These are phyloP conservation scores for Pseudotsuga menziesii DNA, from an alignment of 75 land plant species.

Conservation along the genomic window DNA sequence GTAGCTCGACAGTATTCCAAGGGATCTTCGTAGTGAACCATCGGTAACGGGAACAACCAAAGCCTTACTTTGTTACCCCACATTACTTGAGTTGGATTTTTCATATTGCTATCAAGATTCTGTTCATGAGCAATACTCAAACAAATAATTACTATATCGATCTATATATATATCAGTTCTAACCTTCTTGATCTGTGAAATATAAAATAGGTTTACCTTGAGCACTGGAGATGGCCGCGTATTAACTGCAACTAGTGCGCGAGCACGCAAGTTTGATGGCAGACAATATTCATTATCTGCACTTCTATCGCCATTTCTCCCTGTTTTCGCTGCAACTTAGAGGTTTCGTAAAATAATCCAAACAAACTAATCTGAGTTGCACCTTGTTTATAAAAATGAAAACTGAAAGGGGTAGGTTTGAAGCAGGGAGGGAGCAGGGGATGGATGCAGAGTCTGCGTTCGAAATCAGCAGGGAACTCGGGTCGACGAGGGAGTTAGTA, in stretches of 20 bases:
- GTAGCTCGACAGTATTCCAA: too few relatives aligned
- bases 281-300: neutral
- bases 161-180: too few relatives aligned
- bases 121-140: neutral
- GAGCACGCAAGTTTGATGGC: neutral
- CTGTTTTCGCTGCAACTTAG: too few relatives aligned
- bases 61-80: neutral
- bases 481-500: too few relatives aligned
- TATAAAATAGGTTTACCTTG: neutral
- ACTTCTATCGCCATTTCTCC: neutral
- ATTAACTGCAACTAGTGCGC: slow-evolving; percentile 4
- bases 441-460: too few relatives aligned
- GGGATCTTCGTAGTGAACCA: neutral
- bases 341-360: neutral
- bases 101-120: neutral
- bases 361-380: too few relatives aligned
- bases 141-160: too few relatives aligned
- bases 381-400: too few relatives aligned
- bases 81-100: neutral
- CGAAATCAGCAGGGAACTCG: too few relatives aligned
- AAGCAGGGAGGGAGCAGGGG: too few relatives aligned
- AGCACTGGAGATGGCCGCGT: neutral
- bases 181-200: too few relatives aligned
- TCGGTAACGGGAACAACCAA: neutral
- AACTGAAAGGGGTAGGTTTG: too few relatives aligned